phyloP scores from a whole-genome alignment of 1,139 yeast genomes.

The Candida pseudoviswanathii region DNA sequence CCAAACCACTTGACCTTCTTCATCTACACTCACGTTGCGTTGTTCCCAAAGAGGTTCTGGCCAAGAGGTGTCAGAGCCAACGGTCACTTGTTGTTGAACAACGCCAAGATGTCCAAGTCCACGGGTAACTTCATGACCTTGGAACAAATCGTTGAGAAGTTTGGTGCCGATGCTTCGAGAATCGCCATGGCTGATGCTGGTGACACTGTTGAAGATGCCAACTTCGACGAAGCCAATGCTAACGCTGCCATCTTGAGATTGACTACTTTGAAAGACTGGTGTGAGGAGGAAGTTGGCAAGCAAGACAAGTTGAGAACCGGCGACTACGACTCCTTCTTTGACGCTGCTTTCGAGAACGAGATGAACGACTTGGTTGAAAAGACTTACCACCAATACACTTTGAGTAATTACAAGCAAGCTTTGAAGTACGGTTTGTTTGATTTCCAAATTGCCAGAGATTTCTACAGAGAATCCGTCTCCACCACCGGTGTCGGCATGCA shows the following conservation, averaged over 20 bases:
- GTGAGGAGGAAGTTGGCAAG: slow-evolving; percentile 67
- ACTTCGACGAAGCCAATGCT: slow-evolving; percentile 94
- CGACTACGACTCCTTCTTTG: slow-evolving; percentile 68
- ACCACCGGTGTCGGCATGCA: slow-evolving; percentile 67
- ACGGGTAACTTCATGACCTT: slow-evolving; percentile 97
- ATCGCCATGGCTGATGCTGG: slow-evolving; percentile 99
- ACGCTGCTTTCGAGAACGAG: slow-evolving; percentile 89
- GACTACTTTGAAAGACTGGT: slow-evolving; percentile 93
- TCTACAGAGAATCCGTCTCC: slow-evolving; percentile 81
- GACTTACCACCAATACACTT: slow-evolving; percentile 67
- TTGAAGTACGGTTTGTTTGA: slow-evolving; percentile 91
- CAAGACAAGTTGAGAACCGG: slow-evolving; percentile 69
- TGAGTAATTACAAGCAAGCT: slow-evolving; percentile 84
- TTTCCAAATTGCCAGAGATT: slow-evolving; percentile 93
- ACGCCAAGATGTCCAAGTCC: slow-evolving; percentile 96
- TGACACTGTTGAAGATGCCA: slow-evolving; percentile 96
- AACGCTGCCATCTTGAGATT: slow-evolving; percentile 96
- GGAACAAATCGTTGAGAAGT: slow-evolving; percentile 79
- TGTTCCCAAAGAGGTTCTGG: slow-evolving; percentile 91
- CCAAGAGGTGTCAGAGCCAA: slow-evolving; percentile 93
- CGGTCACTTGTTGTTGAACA: slow-evolving; percentile 93
- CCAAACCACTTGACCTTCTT: slow-evolving; percentile 97
- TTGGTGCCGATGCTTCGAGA: slow-evolving; percentile 97
- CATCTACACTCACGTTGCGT: slow-evolving; percentile 88
- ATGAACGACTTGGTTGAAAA: slow-evolving; percentile 80